Percentiles rank a stretch among this genome's conserved stretches.
Conservation (phyloP, 345 rosid species). For the Excoecaria agallocha region DNA sequence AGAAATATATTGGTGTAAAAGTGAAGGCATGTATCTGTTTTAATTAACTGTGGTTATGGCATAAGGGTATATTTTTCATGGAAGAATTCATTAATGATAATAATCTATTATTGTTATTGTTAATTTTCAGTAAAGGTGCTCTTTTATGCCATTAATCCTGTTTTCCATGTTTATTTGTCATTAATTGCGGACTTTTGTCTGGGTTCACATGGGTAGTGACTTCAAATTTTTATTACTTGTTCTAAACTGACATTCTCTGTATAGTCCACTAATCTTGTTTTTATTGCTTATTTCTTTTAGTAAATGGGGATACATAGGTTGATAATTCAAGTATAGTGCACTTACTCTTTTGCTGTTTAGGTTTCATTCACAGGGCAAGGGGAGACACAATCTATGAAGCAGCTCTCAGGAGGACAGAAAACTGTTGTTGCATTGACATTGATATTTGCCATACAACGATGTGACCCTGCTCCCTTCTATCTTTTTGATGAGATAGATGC, state of each 20-base stretch:
- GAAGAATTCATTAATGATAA: background rate
- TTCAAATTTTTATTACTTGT: background rate
- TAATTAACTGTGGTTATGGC: background rate
- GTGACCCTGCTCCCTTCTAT: conserved; percentile 97
- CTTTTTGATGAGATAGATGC: conserved; percentile 97
- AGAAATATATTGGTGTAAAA: conserved; percentile 90
- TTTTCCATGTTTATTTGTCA: no score
- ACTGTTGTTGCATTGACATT: conserved; percentile 91
- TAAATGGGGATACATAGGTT: background rate
- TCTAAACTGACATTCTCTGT: background rate
- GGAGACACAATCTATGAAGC: conserved; percentile 94
- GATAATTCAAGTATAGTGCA: background rate
- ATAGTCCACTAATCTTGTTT: background rate
- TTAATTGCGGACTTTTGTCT: background rate
- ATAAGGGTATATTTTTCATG: conserved; percentile 4
- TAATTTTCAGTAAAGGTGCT: no score
- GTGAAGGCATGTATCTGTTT: conserved; percentile 61
- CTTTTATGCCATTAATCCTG: no score
- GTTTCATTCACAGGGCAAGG: conserved; percentile 97
- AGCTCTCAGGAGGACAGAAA: conserved; percentile 93
- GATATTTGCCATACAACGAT: conserved; percentile 91
- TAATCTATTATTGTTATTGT: no score
- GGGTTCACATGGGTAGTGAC: background rate
- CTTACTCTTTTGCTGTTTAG: conserved; percentile 30
- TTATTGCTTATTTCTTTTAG: background rate